These are phyloP conservation scores for Cicer pinnatifidum DNA, from an alignment of 306 rosid species.

Conservation along the genomic window DNA sequence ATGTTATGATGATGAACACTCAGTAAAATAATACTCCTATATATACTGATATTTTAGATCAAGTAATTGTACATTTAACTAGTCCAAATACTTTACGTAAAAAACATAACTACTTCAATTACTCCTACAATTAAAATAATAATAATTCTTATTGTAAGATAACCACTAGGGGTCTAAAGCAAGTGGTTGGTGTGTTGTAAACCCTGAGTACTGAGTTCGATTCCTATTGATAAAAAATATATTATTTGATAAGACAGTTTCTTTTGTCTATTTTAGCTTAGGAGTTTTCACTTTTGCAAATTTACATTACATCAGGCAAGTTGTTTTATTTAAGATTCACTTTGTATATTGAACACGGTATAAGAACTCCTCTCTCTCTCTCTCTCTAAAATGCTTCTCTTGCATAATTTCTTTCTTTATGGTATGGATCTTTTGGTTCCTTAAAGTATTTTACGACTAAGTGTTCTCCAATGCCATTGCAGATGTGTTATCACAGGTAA, in stretches of 20 bases:
- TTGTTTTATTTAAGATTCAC: background rate
- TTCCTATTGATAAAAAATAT: background rate
- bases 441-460: slow-evolving; percentile 23
- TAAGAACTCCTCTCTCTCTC: background rate
- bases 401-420: background rate
- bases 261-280: background rate
- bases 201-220: no score
- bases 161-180: no score
- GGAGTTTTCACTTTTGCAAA: background rate
- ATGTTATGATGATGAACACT: background rate
- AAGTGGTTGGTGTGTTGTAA: no score
- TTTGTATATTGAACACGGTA: background rate
- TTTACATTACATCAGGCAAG: background rate
- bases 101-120: no score
- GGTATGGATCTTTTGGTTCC: slow-evolving; percentile 21
- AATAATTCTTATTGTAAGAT: no score
- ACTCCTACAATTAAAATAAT: background rate
- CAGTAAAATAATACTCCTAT: background rate
- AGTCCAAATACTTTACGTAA: background rate
- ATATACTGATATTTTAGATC: background rate
- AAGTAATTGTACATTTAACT: background rate
- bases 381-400: background rate
- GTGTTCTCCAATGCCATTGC: slow-evolving; percentile 42
- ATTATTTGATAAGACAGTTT: background rate
- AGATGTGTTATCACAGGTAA: slow-evolving; percentile 94